Evolutionary conservation across 352 stramenopile species (phyloP), one percentile per base, ranked within the genome.

Genomic region (Phytophthora vignae): DNA sequence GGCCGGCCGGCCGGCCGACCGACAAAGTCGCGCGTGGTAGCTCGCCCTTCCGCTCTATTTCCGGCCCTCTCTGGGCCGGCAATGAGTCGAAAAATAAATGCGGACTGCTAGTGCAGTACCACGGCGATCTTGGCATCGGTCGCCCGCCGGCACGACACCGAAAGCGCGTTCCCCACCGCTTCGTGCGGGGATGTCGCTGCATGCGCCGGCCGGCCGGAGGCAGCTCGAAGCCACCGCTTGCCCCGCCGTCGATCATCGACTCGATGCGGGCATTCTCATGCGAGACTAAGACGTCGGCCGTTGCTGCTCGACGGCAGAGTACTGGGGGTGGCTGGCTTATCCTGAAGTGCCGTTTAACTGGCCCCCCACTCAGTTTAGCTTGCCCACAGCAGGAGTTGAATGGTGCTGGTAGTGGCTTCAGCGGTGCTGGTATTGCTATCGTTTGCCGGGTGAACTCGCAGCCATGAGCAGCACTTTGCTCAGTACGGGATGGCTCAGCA

Each of bases 1-100:
- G 40, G 25, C n/a, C 56, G 53, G 53, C 22, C 22, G 22, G 22
- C 22, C 22, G 22, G 1, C 12, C 21, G 19, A 8, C 42, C 6
- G 54, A 15, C 54, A 56, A 67, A 69, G 65, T 71, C 71, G 60
- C 70, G 59, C 65, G 54, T 66, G 54, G 54, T 50, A 15, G 40
- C 40, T 48, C 40, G 48, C 31, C 29, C 57, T 77, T 78, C 71
- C 49, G 64, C 71, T 71, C 71, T 78, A 78, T 78, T 78, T 78
- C 71, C 19, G 61, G 67, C 61, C 55, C 15, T 14, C 38, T 69
- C 44, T 62, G 49, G 66, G 60, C 61, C 60, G 60, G 36, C 22
- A 33, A 69, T 64, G 65, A 73, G 53, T 77, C 65, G 70, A 77
- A 77, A 69, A 66, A 70, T 66, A 73, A 42, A 64, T 22, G 15